These are phyloP conservation scores for Kwoniella dejecticola DNA, from an alignment of 768 basidiomycete genomes.

Conservation along the genomic window DNA sequence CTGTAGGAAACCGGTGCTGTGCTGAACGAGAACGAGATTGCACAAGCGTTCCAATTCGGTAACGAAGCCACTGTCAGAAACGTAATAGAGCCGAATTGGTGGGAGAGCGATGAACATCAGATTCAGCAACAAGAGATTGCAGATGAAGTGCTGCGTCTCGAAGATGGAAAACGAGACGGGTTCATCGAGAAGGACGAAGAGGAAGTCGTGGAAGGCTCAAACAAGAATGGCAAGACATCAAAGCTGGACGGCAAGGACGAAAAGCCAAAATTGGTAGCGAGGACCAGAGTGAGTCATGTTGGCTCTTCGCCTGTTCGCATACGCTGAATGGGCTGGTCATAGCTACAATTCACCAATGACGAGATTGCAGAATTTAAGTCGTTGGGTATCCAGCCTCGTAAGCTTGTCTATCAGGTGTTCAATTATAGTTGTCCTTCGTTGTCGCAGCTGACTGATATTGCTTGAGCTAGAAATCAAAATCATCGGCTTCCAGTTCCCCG, in stretches of 20 bases:
- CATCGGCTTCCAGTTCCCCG: slow-evolving; percentile 81
- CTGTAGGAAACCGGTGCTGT: slow-evolving; percentile 51
- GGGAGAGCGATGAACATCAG: slow-evolving; percentile 37
- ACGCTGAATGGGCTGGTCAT: background rate
- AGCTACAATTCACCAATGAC: slow-evolving; percentile 84
- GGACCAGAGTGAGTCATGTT: slow-evolving; percentile 43
- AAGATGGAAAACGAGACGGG: slow-evolving; percentile 24
- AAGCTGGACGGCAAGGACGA: slow-evolving; percentile 25
- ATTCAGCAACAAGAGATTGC: slow-evolving; percentile 35
- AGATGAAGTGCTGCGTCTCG: slow-evolving; percentile 33
- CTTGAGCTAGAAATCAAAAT: slow-evolving; percentile 73
- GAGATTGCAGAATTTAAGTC: slow-evolving; percentile 81
- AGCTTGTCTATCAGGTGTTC: slow-evolving; percentile 27
- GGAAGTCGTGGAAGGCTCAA: slow-evolving; percentile 17
- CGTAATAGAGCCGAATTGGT: slow-evolving; percentile 50
- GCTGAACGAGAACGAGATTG: slow-evolving; percentile 54
- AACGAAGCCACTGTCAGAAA: slow-evolving; percentile 42
- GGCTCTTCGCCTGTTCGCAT: background rate
- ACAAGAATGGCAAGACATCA: slow-evolving; percentile 6
- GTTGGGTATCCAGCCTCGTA: slow-evolving; percentile 74
- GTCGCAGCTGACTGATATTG: too few species aligned
- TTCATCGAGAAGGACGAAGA: slow-evolving; percentile 54
- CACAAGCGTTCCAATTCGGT: slow-evolving; percentile 57
- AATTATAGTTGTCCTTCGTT: background rate
- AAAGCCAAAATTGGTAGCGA: slow-evolving; percentile 37